These are phyloP conservation scores for Circinella umbellata DNA, from an alignment of 371 early-diverging fungal species.

Conservation along the genomic window DNA sequence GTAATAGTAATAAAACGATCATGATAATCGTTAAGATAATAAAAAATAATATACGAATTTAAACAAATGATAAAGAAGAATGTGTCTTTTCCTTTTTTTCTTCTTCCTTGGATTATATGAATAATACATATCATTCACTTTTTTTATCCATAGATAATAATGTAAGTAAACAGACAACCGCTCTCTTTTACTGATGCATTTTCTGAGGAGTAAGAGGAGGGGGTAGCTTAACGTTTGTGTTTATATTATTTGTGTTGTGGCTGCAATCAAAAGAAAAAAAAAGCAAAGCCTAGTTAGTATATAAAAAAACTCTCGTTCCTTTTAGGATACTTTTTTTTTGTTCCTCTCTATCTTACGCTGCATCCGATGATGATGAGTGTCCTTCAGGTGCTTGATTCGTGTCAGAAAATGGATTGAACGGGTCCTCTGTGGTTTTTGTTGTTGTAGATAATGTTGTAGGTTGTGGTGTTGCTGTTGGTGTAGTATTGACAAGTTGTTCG, in stretches of 20 bases:
- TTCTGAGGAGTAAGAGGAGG: slow-evolving; percentile 49
- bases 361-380: slow-evolving; percentile 22
- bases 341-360: slow-evolving; percentile 30
- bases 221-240: slow-evolving; percentile 26
- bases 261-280: not conserved
- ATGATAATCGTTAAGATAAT: no score
- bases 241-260: not conserved
- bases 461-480: not conserved
- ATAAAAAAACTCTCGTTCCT: not conserved
- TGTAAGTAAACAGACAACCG: not conserved
- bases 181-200: slow-evolving; percentile 33
- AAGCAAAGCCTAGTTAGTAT: slow-evolving; percentile 14
- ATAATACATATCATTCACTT: no score
- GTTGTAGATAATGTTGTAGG: no score
- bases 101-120: no score
- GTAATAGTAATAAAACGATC: no score
- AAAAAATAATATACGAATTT: no score
- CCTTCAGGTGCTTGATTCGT: slow-evolving; percentile 22
- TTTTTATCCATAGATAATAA: no score
- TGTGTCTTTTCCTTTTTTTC: no score
- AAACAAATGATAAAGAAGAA: no score
- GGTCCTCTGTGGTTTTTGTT: slow-evolving; percentile 21
- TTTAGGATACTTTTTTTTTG: slow-evolving; percentile 2
- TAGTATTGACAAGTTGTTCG: slow-evolving; percentile 3
- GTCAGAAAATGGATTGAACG: slow-evolving; percentile 54